Base-by-base conservation (phyloP, 768 basidiomycete genomes). In the Rubroboletus pulcherrimus region DNA sequence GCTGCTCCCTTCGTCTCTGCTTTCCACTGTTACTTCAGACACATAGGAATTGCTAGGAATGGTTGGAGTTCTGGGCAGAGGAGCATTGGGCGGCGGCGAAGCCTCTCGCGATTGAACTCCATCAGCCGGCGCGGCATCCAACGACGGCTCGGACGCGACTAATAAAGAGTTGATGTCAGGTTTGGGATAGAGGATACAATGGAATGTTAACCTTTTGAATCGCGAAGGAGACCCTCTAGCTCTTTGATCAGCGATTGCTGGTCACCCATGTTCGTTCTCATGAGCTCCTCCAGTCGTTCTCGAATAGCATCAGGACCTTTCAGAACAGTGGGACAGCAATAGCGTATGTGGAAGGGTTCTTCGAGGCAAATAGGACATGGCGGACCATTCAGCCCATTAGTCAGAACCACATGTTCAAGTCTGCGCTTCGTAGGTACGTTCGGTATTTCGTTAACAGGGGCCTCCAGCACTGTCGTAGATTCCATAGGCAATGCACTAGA, bases 281-380 rank as follows among this genome's bases (percentile, higher is more conserved):
- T 67, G 19, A 84, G 66, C 57, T 81, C 77, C 8, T 62, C 66
- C 41, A 86, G 66, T 51, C 82, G 80, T 48, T 68, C 69, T 57
- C 70, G 72, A 60, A 86, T 74, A 8, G 75, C 65, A 8, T 70
- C 66, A 0, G 76, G 63, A 10, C 81, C 79, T 37, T 73, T 73
- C 26, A 70, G 55, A 26, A 86, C 71, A 24, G 77, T 65, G 6
- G 81, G 80, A 63, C 85, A 86, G 42, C 66, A 66, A 48, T 73
- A 73, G n/a, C 76, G 78, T 50, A 74, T 68, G 57, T 86, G 85
- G 38, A 73, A 70, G 7, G 80, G 77, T 5, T 60, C 58, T 43
- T 66, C 66, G 19, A 71, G 67, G 66, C 84, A 86, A 21, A 82
- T 68, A 39, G 77, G 77, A 56, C 84, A 81, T 1, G 54, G 50